A percentile compares a stretch with the other conserved stretches of the same genome.
Evolutionary conservation across 495 filamentous ascomycete genomes (phyloP).

Genomic region (Xylaria grammica): DNA sequence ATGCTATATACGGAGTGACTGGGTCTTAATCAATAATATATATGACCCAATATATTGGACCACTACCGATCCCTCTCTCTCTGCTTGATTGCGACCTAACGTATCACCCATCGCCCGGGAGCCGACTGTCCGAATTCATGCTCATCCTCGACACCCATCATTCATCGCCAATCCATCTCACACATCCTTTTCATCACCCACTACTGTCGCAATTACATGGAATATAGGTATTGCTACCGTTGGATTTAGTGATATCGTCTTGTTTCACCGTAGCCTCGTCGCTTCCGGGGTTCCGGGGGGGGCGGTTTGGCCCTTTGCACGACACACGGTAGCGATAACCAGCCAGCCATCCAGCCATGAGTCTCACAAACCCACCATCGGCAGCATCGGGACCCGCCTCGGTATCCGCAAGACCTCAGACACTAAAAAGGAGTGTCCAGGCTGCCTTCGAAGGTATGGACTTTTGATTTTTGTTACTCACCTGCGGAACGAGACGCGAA

Average conservation of each 20-base stretch:
- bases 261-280: constrained; percentile 9
- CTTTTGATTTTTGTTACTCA: neutral
- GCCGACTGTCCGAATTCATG: too few relatives aligned
- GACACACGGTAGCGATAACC: constrained; percentile 3
- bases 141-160: too few relatives aligned
- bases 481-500: neutral
- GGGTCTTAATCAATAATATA: too few relatives aligned
- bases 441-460: constrained; percentile 77
- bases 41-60: too few relatives aligned
- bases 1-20: too few relatives aligned
- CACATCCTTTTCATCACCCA: too few relatives aligned
- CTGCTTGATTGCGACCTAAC: too few relatives aligned
- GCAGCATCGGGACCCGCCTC: constrained; percentile 51
- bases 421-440: constrained; percentile 74
- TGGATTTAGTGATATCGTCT: neutral
- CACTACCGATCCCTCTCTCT: too few relatives aligned
- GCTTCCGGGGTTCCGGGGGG: constrained; percentile 18
- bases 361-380: constrained; percentile 52
- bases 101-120: too few relatives aligned
- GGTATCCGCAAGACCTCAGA: constrained; percentile 53
- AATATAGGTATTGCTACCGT: neutral
- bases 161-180: too few relatives aligned
- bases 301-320: neutral
- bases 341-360: constrained; percentile 36
- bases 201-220: neutral